Evolutionary conservation across 495 filamentous ascomycete species (phyloP), one percentile per base, ranked within the genome.

Genomic region (Trypethelium eluteriae): DNA sequence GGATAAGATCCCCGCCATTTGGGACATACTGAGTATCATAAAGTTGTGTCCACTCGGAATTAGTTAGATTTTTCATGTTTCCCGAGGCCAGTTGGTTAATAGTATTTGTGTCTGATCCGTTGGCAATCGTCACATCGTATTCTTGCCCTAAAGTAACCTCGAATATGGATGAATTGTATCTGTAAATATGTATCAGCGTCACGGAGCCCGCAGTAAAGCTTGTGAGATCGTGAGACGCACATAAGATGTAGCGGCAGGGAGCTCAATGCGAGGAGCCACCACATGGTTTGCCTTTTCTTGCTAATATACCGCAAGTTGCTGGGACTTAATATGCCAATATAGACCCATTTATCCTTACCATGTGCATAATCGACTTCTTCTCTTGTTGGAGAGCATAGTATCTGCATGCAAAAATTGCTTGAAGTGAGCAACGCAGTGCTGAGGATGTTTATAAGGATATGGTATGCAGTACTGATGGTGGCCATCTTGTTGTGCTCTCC

Each of bases 361-460:
- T 71, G 68, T 14, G 67, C 68, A 16, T 32, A 38, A 32, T 70
- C 65, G 38, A 71, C 34, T 32, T 71, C 70, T 5, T 62, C 2
- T 18, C 70, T 36, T n/a, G 68, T 70, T 2, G 70, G 70, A n/a
- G 70, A 68, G 32, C 38, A 56, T 2, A 71, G 50, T 18, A 46
- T 35, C 36, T 71, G 70, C 34, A 64, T 59, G 35, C 25, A 59
- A 62, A 47, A 50, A 62, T 71, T 71, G 32, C 57, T 49, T 1
- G 64, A 63, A 12, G n/a, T 59, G 5, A 71, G 62, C 9, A 71
- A 38, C 32, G 65, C 35, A 10, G 68, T 65, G 49, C 57, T 64
- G 14, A 70, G 62, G 12, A 70, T 56, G 38, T 70, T 70, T 62
- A 70, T 68, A 7, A 39, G 36, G 2, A 70, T 36, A 62, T 70